Base-by-base conservation (phyloP, 2,329 filamentous ascomycete genomes). In the Sporothrix sp. region DNA sequence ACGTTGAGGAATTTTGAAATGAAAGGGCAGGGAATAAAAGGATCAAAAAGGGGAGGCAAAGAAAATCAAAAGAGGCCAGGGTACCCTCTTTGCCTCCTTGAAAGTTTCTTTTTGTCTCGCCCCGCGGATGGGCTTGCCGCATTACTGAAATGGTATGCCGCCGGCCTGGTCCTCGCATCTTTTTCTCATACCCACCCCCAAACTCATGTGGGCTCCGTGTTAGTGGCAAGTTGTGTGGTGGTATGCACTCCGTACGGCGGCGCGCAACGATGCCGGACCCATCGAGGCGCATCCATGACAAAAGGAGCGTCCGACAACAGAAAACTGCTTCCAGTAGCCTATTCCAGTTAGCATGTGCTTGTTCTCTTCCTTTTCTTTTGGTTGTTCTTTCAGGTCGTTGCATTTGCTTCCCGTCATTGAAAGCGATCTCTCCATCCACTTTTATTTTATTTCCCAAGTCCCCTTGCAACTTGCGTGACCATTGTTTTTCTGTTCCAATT, bases 161-260 rank as follows among this genome's bases (percentile, higher is more conserved):
- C 40, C 27, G 28, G n/a, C 28, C 28, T 44, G 30, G 43, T 36
- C 13, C 20, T 46, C 32, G 32, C 32, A 27, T 8, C 13, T 23
- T 23, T 14, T 10, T 8, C n/a, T 33, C 33, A 23, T 30, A 38
- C 13, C 45, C 23, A 39, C 16, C 45, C 45, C 45, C 44, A 37
- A 46, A 37, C 33, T 37, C 32, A 16, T 38, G 45, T 23, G 10
- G 16, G 33, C 35, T 48, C 45, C 25, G 27, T 21, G 6, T 39
- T 38, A 39, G 35, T 38, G 45, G 33, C 23, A 13, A 38, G 36
- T 40, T 33, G 36, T 20, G 37, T 27, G 37, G 28, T 32, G 46
- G 27, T 20, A 48, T 48, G 37, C 20, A 47, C 49, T 51, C 50
- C 43, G 50, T 47, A 36, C 50, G 21, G 44, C 50, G 45, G 50